Base-by-base conservation (phyloP, 495 filamentous ascomycete genomes). In the Penicillium verhagenii region DNA sequence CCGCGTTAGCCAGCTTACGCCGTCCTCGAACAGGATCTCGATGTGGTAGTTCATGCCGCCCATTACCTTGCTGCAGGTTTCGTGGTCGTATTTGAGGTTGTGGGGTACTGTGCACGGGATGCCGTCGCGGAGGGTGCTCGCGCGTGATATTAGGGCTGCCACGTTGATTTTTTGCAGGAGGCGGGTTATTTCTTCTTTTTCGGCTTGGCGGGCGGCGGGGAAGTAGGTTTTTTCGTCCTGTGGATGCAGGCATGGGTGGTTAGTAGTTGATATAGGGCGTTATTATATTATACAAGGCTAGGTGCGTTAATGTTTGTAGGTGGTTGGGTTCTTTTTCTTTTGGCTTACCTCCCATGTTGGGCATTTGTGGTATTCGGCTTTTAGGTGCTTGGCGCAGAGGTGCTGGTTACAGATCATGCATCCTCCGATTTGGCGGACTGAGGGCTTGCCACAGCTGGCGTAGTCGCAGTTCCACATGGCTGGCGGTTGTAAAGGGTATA, bases 21-120 rank as follows among this genome's bases (percentile, higher is more conserved):
- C 66, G 56, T 71, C 66, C 8, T 61, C 54, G 37, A 71, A 69
- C 9, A 24, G 37, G 14, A 69, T 57, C 11, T 68, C 66, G 10
- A 69, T 43, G 24, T 69, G 64, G 40, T 64, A 69, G 43, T 73
- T 72, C 63, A 69, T 73, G 19, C 70, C 68, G 9, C 68, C 68
- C 67, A 72, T 74, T 0, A 72, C 64, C 2, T 67, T 66, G 42
- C 49, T 61, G 5, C 68, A 64, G 11, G 42, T 63, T 20, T 58
- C 50, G 33, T 49, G 54, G 28, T 69, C 59, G 56, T 71, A 71
- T n/a, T 50, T 50, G 40, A 70, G 60, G 45, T 49, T n/a, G 40
- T 58, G 46, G 2, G 54, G 24, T 19, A 69, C 39, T 3, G 54
- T 65, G 37, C 63, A 72, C 1, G 58, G 19, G 28, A 69, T 45